Conservation (phyloP, 148 eudicot species). For the Chenopodium formosanum region DNA sequence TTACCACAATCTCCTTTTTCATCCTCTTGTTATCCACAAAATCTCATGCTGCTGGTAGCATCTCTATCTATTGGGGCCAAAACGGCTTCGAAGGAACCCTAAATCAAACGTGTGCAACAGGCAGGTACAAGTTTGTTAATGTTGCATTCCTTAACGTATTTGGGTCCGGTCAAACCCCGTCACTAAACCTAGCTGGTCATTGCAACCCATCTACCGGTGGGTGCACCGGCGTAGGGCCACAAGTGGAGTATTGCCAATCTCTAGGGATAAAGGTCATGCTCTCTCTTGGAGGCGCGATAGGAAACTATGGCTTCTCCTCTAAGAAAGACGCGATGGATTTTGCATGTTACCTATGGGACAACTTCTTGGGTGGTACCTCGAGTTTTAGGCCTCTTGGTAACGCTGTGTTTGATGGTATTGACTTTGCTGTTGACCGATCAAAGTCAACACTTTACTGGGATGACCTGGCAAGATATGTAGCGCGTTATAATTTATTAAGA, state of each 20-base stretch:
- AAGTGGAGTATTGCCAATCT: slow-evolving; percentile 43
- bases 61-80: slow-evolving; percentile 45
- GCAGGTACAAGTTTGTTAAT: slow-evolving; percentile 33
- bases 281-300: slow-evolving; percentile 59
- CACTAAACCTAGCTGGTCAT: slow-evolving; percentile 38
- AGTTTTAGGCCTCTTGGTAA: slow-evolving; percentile 46
- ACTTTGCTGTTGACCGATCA: slow-evolving; percentile 54
- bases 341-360: slow-evolving; percentile 50
- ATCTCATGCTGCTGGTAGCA: slow-evolving; percentile 30
- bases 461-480: slow-evolving; percentile 38
- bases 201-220: slow-evolving; percentile 36
- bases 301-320: slow-evolving; percentile 47
- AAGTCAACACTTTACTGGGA: slow-evolving; percentile 39
- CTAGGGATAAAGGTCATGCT: slow-evolving; percentile 52
- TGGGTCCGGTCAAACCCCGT: slow-evolving; percentile 27
- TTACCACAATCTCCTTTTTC: not conserved
- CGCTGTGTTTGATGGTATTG: slow-evolving; percentile 63
- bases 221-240: slow-evolving; percentile 34
- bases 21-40: slow-evolving; percentile 3
- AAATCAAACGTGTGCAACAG: slow-evolving; percentile 30
- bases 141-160: slow-evolving; percentile 33
- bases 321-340: slow-evolving; percentile 40
- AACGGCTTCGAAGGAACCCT: slow-evolving; percentile 36
- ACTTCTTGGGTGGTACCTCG: slow-evolving; percentile 55
- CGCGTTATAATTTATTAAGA: slow-evolving; percentile 3